Conservation (phyloP, 2,329 filamentous ascomycete species). For the Ciborinia camelliae region DNA sequence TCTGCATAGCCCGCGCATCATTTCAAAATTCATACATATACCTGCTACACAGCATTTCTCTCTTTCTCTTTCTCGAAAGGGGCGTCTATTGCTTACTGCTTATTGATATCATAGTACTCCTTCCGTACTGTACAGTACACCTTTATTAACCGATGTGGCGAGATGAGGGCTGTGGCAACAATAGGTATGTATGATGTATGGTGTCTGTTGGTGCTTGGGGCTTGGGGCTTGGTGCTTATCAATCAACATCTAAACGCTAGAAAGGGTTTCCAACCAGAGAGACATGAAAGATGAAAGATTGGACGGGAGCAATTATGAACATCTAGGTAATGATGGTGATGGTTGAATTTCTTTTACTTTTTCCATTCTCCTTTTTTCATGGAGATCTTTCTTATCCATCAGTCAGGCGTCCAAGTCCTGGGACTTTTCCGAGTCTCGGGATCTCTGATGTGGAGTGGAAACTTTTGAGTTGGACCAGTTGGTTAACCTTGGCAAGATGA, state of each 20-base stretch:
- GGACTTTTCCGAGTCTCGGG: constrained; percentile 6
- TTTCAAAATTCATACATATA: not conserved
- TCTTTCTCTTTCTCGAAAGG: not conserved
- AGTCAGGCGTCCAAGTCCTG: constrained; percentile 2
- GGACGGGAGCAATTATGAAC: not conserved
- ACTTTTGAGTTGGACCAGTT: constrained; percentile 4
- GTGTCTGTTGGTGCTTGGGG: no score
- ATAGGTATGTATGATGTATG: no score
- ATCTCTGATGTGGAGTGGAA: constrained; percentile 4
- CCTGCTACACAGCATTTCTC: no score
- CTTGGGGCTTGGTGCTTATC: not conserved
- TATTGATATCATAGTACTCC: not conserved
- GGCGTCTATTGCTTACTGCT: not conserved
- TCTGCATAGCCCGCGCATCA: not conserved
- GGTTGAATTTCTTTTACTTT: not conserved
- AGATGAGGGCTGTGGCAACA: not conserved
- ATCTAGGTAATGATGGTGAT: no score
- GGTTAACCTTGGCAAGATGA: constrained; percentile 13
- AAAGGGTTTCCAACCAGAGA: not conserved
- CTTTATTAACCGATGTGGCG: not conserved
- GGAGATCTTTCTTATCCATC: not conserved
- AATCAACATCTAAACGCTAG: not conserved
- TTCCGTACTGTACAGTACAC: not conserved
- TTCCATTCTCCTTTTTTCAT: not conserved
- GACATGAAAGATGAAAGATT: no score